A percentile compares a stretch with the other conserved stretches of the same genome.
These are phyloP conservation scores for Gossypium raimondii DNA, from an alignment of 345 rosid species.

Conservation along the genomic window DNA sequence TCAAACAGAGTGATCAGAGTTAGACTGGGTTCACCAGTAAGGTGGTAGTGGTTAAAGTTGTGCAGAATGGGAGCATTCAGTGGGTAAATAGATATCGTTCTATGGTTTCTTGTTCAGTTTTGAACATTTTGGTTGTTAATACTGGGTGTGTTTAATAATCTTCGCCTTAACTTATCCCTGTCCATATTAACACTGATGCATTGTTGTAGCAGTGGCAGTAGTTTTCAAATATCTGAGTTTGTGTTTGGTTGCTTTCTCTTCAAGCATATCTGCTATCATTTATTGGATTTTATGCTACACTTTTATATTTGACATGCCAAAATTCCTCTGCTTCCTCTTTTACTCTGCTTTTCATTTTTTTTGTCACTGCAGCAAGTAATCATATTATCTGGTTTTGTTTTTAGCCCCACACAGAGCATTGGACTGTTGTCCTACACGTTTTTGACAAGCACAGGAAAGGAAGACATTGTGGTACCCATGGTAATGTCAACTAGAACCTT, in stretches of 20 bases:
- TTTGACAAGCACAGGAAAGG: constrained; percentile 87
- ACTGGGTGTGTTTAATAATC: background rate
- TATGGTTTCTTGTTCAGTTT: background rate
- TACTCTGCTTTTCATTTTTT: background rate
- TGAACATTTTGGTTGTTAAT: background rate
- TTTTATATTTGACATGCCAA: background rate
- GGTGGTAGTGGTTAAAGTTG: background rate
- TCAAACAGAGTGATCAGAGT: background rate
- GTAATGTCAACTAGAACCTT: constrained; percentile 37
- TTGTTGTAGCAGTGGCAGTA: background rate
- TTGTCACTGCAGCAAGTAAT: constrained; percentile 8
- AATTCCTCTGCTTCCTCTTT: background rate
- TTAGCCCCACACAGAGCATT: constrained; percentile 80
- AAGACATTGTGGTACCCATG: constrained; percentile 95
- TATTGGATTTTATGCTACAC: background rate
- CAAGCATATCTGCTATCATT: background rate
- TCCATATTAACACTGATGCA: background rate
- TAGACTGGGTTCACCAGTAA: background rate
- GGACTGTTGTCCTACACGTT: constrained; percentile 90
- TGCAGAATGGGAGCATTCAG: background rate
- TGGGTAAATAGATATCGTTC: background rate
- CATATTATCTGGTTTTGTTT: constrained; percentile 27
- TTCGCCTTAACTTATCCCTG: background rate
- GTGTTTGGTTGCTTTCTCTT: background rate
- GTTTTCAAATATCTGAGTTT: background rate